Base-by-base conservation (phyloP, 441 rosid species). In the Euphorbia schlechtendalii region DNA sequence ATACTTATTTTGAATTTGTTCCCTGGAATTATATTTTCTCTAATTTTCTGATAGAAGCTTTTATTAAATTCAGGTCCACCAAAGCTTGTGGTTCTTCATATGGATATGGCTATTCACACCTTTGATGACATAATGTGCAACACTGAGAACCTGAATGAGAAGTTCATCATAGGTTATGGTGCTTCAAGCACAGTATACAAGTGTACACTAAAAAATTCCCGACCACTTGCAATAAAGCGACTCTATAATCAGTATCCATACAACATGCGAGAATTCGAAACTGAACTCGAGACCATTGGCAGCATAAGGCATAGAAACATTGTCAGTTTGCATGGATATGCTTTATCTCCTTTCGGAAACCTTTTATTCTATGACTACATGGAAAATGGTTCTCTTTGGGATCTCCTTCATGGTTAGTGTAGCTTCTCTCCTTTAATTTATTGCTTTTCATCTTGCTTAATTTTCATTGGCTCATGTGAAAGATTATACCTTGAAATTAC, bases 371-470 rank as follows among this genome's bases (percentile, higher is more conserved):
- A 93, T 60, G 99, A 93, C 72, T 90, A 83, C 80, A 88, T 93
- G 99, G 88, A 81, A 73, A 93, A 89, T 67, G 99, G 99, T 53
- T 90, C 99, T 38, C 80, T 93, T 1, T 93, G 96, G 96, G 97
- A 93, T 82, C 93, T 90, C 60, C 91, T 93, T 52, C 99, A 93
- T 64, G 99, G 98, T 90, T 20, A 63, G 89, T 77, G n/a, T n/a
- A 32, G 57, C 52, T 59, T 32, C 15, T n/a, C 0, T 41, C 8
- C 5, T 17, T 10, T 54, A 11, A 36, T 24, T 41, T 1, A 0
- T 18, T 63, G 11, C 0, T 25, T 4, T 17, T 55, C 59, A 53
- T 20, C 9, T 53, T 32, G 34, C 34, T 32, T 2, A 32, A 0
- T 5, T 8, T 10, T 22, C 18, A 53, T 11, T 21, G 10, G 36